phyloP scores from a whole-genome alignment of 169 alveolate species.

The Amoebophrya sp. region DNA sequence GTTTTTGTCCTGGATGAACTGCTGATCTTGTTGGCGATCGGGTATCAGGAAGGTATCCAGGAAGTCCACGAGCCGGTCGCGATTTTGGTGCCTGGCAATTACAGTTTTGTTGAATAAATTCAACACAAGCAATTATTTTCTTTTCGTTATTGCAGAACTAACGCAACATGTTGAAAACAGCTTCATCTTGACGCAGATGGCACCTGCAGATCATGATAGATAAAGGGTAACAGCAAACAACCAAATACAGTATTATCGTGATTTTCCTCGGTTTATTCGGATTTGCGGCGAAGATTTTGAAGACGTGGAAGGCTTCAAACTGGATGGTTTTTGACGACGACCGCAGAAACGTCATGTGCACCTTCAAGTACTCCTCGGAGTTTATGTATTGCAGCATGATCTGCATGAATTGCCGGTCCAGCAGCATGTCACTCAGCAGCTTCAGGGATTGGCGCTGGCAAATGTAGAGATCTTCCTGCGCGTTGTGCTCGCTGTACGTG shows the following conservation, averaged over 20 bases:
- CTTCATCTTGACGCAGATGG: too few species aligned
- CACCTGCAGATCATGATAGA: too few species aligned
- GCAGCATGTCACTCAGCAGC: not conserved
- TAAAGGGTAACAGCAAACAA: too few species aligned
- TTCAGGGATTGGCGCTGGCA: slow-evolving; percentile 14
- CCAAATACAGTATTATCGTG: slow-evolving; percentile 17
- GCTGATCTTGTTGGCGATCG: not conserved
- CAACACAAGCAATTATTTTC: too few species aligned
- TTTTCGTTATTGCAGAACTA: too few species aligned
- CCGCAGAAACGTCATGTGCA: not conserved
- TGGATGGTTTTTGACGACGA: not conserved
- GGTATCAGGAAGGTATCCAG: slow-evolving; percentile 11
- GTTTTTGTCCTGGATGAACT: not conserved
- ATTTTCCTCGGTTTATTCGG: slow-evolving; percentile 40
- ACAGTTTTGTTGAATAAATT: too few species aligned
- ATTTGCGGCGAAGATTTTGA: slow-evolving; percentile 51
- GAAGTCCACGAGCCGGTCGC: not conserved
- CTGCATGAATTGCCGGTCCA: slow-evolving; percentile 10
- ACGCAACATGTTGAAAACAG: too few species aligned
- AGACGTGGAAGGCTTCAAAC: slow-evolving; percentile 51
- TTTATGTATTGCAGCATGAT: not conserved
- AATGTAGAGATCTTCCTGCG: not conserved
- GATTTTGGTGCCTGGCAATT: too few species aligned
- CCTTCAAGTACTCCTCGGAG: not conserved
- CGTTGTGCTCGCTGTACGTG: not conserved